Evolutionary conservation across 805 yeast species (phyloP), one percentile per base, ranked within the genome.

Genomic region (Lipomyces starkeyi): DNA sequence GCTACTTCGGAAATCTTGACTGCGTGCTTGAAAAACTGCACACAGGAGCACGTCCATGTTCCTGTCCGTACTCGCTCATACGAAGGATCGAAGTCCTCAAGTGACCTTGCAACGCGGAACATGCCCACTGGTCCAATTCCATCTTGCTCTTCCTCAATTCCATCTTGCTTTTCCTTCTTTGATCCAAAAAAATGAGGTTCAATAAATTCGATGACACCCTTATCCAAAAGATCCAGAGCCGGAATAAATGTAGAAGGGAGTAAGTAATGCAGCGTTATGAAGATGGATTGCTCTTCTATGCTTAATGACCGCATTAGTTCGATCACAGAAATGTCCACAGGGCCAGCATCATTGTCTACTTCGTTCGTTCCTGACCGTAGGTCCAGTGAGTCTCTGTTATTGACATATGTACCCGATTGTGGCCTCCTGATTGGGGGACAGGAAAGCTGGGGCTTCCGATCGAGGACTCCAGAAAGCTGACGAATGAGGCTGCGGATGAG

Each of bases 21-120:
- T 11, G 69, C 63, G 43, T 35, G 9, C n/a, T 40, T 35, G 56
- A 59, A 59, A 55, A 58, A 66, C 6, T 37, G 40, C 14, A 32
- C 49, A 49, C 69, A 66, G 7, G 63, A 40, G 35, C 69, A 66
- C 13, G 68, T 57, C 68, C 68, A 65, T n/a, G 61, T 29, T 3
- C 52, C 47, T 11, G 32, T n/a, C 59, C 61, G 58, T n/a, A 66
- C 66, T 29, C 53, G 55, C 17, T 25, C 34, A 25, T 53, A 53
- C 17, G 56, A 7, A n/a, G 37, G 49, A 43, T 43, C 20, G 20
- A 6, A 43, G 9, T 6, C 49, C 9, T 43, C 49, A n/a, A n/a
- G 22, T n/a, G 49, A 17, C 9, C n/a, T 17, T n/a, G 13, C 20
- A 6, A 43, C 3, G 22, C 49, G 49, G 20, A 5, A 43, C 49